A percentile compares a stretch with the other conserved stretches of the same genome.
Evolutionary conservation across 257 asterid genomes (phyloP).

Genomic region (Asclepias syriaca): DNA sequence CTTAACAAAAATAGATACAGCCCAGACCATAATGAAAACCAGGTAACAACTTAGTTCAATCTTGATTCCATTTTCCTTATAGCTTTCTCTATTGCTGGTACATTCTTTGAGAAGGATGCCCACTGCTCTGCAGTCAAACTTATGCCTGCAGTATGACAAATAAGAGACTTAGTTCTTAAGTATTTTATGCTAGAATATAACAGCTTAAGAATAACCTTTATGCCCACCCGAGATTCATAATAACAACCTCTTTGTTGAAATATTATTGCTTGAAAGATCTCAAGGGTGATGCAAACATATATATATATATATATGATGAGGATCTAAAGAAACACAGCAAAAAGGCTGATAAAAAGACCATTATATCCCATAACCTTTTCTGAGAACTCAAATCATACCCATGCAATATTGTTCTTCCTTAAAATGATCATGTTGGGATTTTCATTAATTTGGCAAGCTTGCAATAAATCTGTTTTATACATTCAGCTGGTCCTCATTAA

Average conservation of each 20-base stretch:
- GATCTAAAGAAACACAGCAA: neutral
- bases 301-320: neutral
- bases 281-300: neutral
- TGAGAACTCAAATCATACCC: neutral
- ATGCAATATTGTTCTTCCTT: neutral
- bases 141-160: conserved; percentile 46
- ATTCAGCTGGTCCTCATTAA: neutral
- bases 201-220: neutral
- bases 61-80: conserved; percentile 73
- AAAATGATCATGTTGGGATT: neutral
- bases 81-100: conserved; percentile 81
- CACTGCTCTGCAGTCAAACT: conserved; percentile 86
- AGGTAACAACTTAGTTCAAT: conserved; percentile 21
- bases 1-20: conserved; percentile 1
- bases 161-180: neutral
- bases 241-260: neutral
- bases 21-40: conserved; percentile 1
- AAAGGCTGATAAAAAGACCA: neutral
- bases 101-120: conserved; percentile 57
- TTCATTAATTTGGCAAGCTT: neutral
- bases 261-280: neutral
- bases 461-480: neutral
- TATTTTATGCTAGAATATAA: neutral
- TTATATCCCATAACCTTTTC: neutral
- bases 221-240: neutral